Evolutionary conservation across 495 filamentous ascomycete species (phyloP), one percentile per base, ranked within the genome.

Genomic region (Cercophora sp.): DNA sequence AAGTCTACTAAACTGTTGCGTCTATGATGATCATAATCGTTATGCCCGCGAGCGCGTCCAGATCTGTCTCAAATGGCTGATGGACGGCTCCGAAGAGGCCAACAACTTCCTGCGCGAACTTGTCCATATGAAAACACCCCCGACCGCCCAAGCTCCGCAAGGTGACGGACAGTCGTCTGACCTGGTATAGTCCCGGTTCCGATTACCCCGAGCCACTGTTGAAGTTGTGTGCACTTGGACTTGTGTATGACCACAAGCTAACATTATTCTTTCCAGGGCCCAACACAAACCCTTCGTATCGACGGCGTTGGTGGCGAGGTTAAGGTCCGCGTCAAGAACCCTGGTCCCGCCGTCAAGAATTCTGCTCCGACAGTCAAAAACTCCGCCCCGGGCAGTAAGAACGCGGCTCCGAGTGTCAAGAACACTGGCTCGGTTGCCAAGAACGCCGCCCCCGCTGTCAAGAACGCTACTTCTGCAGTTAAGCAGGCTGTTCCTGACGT

Each of bases 1-100:
- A 55, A 81, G 82, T 8, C 78, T 96, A n/a, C 78, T 96, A 3
- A 85, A 83, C 56, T 96, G 91, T 71, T 94, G 88, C 56, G 79
- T 80, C 31, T 89, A 87, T 52, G 91, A 96, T 58, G 87, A 86
- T 41, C 81, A 94, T 65, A 95, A 96, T 60, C 86, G 88, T 2
- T 95, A 89, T 57, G 89, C 92, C 51, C 84, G 89, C 55, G 91
- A 96, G 63, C 88, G 93, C 59, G 90, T 89, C 2, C 87, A 92
- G 48, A 87, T 96, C 74, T 91, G 88, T 53, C 74, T 96, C 36
- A 88, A 91, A 60, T 96, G 91, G 71, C 69, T 93, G 44, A 80
- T 95, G 62, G 91, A 96, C 61, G 87, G 87, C 2, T 92, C 86
- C 50, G 77, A 80, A 6, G 87, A 87, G 54, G 93, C 92, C 31